Base-by-base conservation (phyloP, 2,329 filamentous ascomycete genomes). In the Aspergillus flavus region DNA sequence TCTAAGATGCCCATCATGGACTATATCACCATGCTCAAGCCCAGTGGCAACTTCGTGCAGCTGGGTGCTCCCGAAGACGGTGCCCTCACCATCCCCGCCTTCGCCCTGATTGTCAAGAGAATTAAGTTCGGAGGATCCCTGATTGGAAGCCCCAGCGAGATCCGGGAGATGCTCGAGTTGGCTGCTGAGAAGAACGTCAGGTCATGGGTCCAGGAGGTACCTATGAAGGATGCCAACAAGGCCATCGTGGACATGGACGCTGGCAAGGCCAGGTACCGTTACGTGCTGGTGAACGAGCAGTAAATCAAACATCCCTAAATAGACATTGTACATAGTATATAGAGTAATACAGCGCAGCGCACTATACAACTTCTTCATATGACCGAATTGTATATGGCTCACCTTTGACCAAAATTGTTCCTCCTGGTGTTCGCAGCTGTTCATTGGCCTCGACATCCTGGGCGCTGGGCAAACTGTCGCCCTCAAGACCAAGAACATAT, bases 1-100 rank as follows among this genome's bases (percentile, higher is more conserved):
- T 65, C 66, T 23, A 67, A 68, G 64, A 89, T 91, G 87, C 88
- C 88, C 4, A 72, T 91, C n/a, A 74, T 76, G 57, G 78, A 85
- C 39, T 91, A 90, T 73, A 80, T 91, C 32, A 66, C 75, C 21
- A 82, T 91, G 1, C 79, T 91, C 43, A 78, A 82, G 50, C 77
- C 80, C 9, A 81, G 85, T 45, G 88, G 89, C 16, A 81, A 80
- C 14, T 86, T 91, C 61, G 82, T 90, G 54, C 87, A 91, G 75
- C 81, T 92, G 46, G 89, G 89, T 61, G 83, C 83, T 0, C 89
- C 90, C 2, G 90, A 92, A 65, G 85, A 85, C 56, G 75, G 75
- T 10, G 63, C 72, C 19, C 85, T 86, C 2, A 75, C 78, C 2
- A 83, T 91, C 68, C 83, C 81, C 58, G 84, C 85, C 6, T 85